Evolutionary conservation across 2,329 filamentous ascomycete genomes (phyloP), one percentile per base, ranked within the genome.

Genomic region (Arthrobotrys megalospora): DNA sequence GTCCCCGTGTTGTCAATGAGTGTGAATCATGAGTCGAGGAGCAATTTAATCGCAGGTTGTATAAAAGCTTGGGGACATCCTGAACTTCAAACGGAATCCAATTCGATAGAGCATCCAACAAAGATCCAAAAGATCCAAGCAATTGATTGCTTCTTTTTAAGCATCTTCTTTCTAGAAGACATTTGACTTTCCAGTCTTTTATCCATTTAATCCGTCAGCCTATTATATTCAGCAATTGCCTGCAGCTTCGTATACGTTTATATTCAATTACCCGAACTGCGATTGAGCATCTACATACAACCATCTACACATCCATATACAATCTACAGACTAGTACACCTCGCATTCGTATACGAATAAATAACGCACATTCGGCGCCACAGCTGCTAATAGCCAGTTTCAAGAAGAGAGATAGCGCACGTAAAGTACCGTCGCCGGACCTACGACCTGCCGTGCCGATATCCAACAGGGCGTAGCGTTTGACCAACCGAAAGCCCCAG

Each of bases 341-440:
- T 53, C 4, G 7, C n/a, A 53, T 36, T 47, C 32, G 19, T 34
- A 67, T 63, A 72, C 69, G 48, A 48, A 63, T 63, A 77, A 77
- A 77, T 77, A 70, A 41, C 72, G 72, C 72, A 76, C 48, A 47
- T 38, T 60, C 53, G 58, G 43, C 65, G 48, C 72, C 41, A 62
- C 66, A 32, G 28, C 28, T 19, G 11, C 48, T 19, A 36, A 77
- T 66, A 77, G 50, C 53, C 63, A 68, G 70, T 75, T 75, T 75
- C 70, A 75, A 75, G 47, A 41, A 52, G 63, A 10, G 34, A 52
- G 47, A 53, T 48, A 58, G 32, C 24, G 3, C 32, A 14, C 47
- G 28, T 45, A 53, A 34, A 53, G 38, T 19, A 12, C 41, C 12
- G 5, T 55, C 55, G 28, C 43, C 63, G 48, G 70, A 58, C 62